These are phyloP conservation scores for Thermomyces lanuginosus DNA, from an alignment of 2,329 filamentous ascomycete genomes.

Conservation along the genomic window DNA sequence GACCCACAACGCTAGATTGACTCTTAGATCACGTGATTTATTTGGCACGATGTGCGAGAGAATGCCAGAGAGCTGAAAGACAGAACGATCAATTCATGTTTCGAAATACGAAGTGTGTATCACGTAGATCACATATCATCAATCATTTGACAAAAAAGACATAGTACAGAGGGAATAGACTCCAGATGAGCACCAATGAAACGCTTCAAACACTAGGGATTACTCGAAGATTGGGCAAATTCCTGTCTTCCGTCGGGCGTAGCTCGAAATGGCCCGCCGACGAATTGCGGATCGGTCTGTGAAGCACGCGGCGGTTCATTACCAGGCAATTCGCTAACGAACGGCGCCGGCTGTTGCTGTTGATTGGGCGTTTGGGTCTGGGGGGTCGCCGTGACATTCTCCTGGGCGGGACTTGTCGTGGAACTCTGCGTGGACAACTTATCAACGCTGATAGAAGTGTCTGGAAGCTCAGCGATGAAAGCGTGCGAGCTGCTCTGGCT, in stretches of 20 bases:
- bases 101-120: no score
- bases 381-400: slow-evolving; percentile 2
- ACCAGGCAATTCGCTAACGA: slow-evolving; percentile 1
- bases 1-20: no score
- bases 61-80: not conserved
- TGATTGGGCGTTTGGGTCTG: slow-evolving; percentile 1
- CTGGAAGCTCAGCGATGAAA: slow-evolving; percentile 6
- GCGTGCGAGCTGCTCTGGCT: no score
- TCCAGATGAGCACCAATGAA: no score
- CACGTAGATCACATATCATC: no score
- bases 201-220: no score
- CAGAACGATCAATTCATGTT: not conserved
- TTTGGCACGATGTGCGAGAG: not conserved
- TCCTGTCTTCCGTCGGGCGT: no score
- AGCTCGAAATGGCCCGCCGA: slow-evolving; percentile 17
- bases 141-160: no score
- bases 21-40: no score
- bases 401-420: not conserved
- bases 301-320: slow-evolving; percentile 3
- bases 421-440: slow-evolving; percentile 1
- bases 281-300: slow-evolving; percentile 14
- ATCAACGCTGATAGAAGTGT: slow-evolving; percentile 1
- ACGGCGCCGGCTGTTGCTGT: slow-evolving; percentile 1
- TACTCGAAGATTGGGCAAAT: no score
- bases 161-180: no score